A percentile compares a stretch with the other conserved stretches of the same genome.
Conservation (phyloP, 208 protist genomes). For the Porcisia deanei region DNA sequence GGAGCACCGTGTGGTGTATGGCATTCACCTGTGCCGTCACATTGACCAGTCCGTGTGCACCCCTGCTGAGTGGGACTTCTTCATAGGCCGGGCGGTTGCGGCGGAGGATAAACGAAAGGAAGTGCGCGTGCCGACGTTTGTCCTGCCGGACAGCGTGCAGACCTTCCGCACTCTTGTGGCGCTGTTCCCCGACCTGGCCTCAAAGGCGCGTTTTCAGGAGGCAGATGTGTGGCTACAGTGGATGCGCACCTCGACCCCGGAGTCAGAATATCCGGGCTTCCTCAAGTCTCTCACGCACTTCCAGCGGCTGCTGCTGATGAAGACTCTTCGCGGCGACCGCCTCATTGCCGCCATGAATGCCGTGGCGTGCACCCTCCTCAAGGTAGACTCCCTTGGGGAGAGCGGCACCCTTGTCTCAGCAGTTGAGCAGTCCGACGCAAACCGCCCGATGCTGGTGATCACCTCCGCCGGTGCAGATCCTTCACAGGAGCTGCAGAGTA, state of each 20-base stretch:
- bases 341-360: constrained; percentile 93
- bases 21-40: constrained; percentile 92
- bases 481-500: constrained; percentile 92
- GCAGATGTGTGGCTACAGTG: constrained; percentile 93
- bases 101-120: constrained; percentile 52
- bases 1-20: constrained; percentile 95
- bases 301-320: constrained; percentile 95
- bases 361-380: constrained; percentile 77
- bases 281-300: constrained; percentile 90
- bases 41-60: constrained; percentile 69
- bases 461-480: constrained; percentile 96
- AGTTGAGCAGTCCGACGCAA: constrained; percentile 50
- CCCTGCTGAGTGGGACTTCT: constrained; percentile 93
- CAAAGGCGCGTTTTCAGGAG: constrained; percentile 80
- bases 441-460: constrained; percentile 93
- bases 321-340: constrained; percentile 95
- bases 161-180: constrained; percentile 76
- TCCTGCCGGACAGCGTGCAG: constrained; percentile 83
- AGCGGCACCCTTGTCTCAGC: constrained; percentile 58
- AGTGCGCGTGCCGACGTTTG: constrained; percentile 86
- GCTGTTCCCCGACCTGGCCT: constrained; percentile 72
- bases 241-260: constrained; percentile 85
- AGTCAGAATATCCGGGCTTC: constrained; percentile 86
- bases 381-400: constrained; percentile 77
- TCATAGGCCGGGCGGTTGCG: constrained; percentile 65